Conservation (phyloP, 2,329 filamentous ascomycete species). For the Trichoderma endophyticum region DNA sequence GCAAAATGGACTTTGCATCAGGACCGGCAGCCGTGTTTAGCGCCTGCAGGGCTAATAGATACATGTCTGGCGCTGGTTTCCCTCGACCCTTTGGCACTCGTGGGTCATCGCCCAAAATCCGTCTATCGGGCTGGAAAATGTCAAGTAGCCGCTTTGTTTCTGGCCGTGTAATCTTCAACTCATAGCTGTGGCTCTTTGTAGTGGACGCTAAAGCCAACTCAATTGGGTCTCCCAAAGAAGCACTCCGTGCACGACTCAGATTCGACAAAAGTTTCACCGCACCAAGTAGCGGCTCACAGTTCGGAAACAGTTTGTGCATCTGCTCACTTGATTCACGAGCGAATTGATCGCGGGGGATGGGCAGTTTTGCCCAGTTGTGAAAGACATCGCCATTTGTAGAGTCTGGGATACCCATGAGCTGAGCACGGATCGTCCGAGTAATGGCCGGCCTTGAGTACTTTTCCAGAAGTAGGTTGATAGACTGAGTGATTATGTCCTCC, state of each 20-base stretch:
- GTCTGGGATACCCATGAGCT: constrained; percentile 4
- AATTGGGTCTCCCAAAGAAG: neutral
- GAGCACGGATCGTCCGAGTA: neutral
- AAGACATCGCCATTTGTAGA: neutral
- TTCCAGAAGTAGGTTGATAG: neutral
- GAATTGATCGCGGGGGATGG: neutral
- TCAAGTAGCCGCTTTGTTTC: neutral
- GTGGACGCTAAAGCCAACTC: neutral
- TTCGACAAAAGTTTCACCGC: neutral
- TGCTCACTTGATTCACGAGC: neutral
- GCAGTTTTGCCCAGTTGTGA: neutral
- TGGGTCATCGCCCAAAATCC: neutral
- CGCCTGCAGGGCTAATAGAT: constrained; percentile 61
- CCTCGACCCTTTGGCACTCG: constrained; percentile 48
- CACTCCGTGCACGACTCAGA: neutral
- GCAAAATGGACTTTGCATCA: constrained; percentile 48
- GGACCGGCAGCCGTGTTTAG: constrained; percentile 56
- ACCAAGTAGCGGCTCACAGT: neutral
- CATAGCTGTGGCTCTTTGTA: neutral
- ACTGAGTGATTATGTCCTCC: constrained; percentile 6
- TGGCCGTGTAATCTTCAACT: neutral
- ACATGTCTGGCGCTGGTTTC: constrained; percentile 73
- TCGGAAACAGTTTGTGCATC: neutral
- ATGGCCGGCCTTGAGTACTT: neutral
- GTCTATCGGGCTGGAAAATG: neutral